Conservation (phyloP, 768 basidiomycete species). For the Amanita rubescens region DNA sequence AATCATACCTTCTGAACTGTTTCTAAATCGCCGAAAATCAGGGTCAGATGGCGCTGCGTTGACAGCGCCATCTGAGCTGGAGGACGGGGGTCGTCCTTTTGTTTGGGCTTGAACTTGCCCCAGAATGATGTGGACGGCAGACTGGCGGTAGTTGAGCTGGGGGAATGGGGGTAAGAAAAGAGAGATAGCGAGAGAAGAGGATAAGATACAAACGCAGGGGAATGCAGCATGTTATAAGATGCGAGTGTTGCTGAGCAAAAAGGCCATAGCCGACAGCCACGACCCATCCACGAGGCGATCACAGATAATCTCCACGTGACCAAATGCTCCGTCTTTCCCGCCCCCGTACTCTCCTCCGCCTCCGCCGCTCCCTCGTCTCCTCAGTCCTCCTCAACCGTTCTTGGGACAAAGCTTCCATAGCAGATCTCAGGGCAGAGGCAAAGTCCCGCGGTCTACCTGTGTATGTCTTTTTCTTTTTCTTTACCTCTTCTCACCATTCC, state of each 20-base stretch:
- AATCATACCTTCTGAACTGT: slow-evolving; percentile 62
- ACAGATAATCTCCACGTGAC: slow-evolving; percentile 11
- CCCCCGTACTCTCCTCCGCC: neutral
- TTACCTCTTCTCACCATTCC: slow-evolving; percentile 7
- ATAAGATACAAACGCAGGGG: slow-evolving; percentile 57
- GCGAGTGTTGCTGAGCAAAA: slow-evolving; percentile 11
- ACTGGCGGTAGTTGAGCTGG: slow-evolving; percentile 61
- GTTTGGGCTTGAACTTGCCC: slow-evolving; percentile 68
- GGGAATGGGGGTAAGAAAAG: slow-evolving; percentile 27
- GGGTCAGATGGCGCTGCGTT: slow-evolving; percentile 70
- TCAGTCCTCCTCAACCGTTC: slow-evolving; percentile 47
- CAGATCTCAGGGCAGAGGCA: slow-evolving; percentile 45
- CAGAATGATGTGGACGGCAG: slow-evolving; percentile 47
- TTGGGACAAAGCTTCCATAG: slow-evolving; percentile 46
- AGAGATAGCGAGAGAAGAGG: slow-evolving; percentile 18
- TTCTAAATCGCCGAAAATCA: slow-evolving; percentile 81
- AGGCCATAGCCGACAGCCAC: slow-evolving; percentile 24
- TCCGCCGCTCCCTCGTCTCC: slow-evolving; percentile 3
- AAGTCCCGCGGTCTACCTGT: slow-evolving; percentile 47
- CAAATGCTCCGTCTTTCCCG: slow-evolving; percentile 5
- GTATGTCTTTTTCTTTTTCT: slow-evolving; percentile 27
- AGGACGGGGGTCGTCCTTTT: slow-evolving; percentile 49
- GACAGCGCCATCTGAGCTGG: slow-evolving; percentile 56
- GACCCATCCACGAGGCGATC: slow-evolving; percentile 59
- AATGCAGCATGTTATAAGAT: slow-evolving; percentile 57